Percentiles rank a stretch among this genome's conserved stretches.
Conservation (phyloP, 495 filamentous ascomycete genomes). For the Hamigera avellanea region DNA sequence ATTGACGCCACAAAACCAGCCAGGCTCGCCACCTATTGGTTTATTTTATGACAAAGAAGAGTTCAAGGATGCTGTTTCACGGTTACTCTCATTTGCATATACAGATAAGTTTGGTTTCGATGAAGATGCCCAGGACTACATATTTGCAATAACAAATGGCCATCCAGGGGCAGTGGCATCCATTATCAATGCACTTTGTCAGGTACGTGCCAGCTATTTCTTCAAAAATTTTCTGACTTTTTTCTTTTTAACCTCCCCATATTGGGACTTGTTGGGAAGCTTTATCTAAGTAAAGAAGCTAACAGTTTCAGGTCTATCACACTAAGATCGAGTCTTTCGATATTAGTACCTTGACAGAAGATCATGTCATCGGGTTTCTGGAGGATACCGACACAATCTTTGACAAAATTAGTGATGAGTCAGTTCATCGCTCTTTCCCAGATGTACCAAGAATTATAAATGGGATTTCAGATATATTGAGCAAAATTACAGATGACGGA, state of each 20-base stretch:
- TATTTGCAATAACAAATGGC: slow-evolving; percentile 10
- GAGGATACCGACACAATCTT: background rate
- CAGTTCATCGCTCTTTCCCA: slow-evolving; percentile 6
- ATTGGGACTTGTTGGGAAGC: too few species aligned
- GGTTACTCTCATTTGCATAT: background rate
- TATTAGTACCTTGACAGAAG: background rate
- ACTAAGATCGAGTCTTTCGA: too few species aligned
- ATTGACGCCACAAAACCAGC: slow-evolving; percentile 3
- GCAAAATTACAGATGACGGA: slow-evolving; percentile 4
- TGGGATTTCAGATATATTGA: slow-evolving; percentile 1
- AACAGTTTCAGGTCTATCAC: too few species aligned
- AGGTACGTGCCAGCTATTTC: background rate
- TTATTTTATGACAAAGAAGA: slow-evolving; percentile 10
- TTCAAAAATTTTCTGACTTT: too few species aligned
- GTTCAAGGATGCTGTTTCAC: slow-evolving; percentile 7
- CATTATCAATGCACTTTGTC: background rate
- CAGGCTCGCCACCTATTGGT: slow-evolving; percentile 4
- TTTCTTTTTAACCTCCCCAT: too few species aligned
- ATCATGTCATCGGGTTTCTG: background rate
- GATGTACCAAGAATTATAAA: background rate
- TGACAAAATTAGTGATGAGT: slow-evolving; percentile 1
- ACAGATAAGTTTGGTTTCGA: slow-evolving; percentile 1
- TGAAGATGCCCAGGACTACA: slow-evolving; percentile 7
- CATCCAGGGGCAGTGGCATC: slow-evolving; percentile 11
- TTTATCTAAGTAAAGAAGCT: too few species aligned